Conservation (phyloP, 2,329 filamentous ascomycete species). For the Aspergillus bombycis region DNA sequence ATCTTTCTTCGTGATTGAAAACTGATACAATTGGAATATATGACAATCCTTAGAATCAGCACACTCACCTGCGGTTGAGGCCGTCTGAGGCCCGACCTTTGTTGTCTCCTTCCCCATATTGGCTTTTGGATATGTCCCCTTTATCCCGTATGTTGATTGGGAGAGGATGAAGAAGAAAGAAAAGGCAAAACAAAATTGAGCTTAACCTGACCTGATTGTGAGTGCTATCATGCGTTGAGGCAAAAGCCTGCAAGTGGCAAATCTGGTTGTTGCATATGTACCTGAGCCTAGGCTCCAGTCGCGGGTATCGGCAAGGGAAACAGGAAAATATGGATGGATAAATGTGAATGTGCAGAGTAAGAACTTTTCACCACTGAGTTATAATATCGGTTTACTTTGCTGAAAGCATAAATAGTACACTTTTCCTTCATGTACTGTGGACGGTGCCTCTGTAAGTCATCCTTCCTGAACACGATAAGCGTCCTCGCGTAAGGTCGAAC, state of each 20-base stretch:
- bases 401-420: not conserved
- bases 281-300: not conserved
- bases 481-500: slow-evolving; percentile 45
- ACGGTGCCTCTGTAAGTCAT: not conserved
- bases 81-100: slow-evolving; percentile 7
- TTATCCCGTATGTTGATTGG: not conserved
- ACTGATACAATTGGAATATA: not conserved
- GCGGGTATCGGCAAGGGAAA: not conserved
- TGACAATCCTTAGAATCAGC: not conserved
- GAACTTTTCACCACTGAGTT: slow-evolving; percentile 11
- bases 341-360: slow-evolving; percentile 5
- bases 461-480: slow-evolving; percentile 11
- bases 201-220: not conserved
- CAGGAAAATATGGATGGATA: not conserved
- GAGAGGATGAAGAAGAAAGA: not conserved
- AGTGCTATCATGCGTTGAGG: not conserved
- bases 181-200: not conserved
- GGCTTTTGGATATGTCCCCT: not conserved
- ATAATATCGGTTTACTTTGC: not conserved
- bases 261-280: not conserved
- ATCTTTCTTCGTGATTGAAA: not conserved
- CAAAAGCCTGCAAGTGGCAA: slow-evolving; percentile 7
- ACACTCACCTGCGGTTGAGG: slow-evolving; percentile 10
- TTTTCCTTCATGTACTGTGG: not conserved
- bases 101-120: slow-evolving; percentile 18